Base-by-base conservation (phyloP, 352 stramenopile genomes). In the Blastocystis sp. region DNA sequence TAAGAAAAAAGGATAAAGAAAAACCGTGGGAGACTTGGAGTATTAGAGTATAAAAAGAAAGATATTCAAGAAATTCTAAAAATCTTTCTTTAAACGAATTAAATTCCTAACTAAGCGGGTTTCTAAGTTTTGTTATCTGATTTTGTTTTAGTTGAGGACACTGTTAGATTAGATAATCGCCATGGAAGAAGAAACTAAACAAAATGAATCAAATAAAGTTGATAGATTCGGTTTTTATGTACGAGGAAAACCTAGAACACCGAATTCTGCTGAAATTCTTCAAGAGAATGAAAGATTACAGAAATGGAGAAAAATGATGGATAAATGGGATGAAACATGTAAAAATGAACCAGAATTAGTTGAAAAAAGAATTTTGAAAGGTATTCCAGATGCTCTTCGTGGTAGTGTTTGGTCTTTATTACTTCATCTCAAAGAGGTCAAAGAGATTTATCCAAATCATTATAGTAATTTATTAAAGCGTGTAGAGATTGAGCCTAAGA, bases 351-450 rank as follows among this genome's bases (percentile, higher is more conserved):
- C 30, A 1, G 24, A 59, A 4, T 13, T 59, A 4, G 16, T 59
- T 7, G 28, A 59, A 40, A 18, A 30, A 18, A 11, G 49, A 43
- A 45, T 59, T 10, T 40, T 36, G 21, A 59, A 59, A 27, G 49
- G 49, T n/a, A 48, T 59, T 49, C 49, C 49, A 7, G 49, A 59
- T 59, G 31, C 49, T 19, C 13, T 59, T 7, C 33, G 49, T n/a
- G 49, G 49, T 28, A 31, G 49, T 45, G 49, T 59, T 25, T 59
- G 49, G 49, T 24, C 21, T 27, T 45, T 59, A 4, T 27, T 59
- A 3, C 35, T 59, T 10, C 39, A 27, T 4, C 16, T 27, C 19
- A 40, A 59, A 28, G 35, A 40, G 9, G 46, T 36, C 27, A 35
- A 36, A 9, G 35, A 59, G 25, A 59, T 59, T 16, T 59, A 59